Evolutionary conservation across 805 yeast species (phyloP), one percentile per base, ranked within the genome.

Genomic region (Wickerhamiella vanderwaltii): DNA sequence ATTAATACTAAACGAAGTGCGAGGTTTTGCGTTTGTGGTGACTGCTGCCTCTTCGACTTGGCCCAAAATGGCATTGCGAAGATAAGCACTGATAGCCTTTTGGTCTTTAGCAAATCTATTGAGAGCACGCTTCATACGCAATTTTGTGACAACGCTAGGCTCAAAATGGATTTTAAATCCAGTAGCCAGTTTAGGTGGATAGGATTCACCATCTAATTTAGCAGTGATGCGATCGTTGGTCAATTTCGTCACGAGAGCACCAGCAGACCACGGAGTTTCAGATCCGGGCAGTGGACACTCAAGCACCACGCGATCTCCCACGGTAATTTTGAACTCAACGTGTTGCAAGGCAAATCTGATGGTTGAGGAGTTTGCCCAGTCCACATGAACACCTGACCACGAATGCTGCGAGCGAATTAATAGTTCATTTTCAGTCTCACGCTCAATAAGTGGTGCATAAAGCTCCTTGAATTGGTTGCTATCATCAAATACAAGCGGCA

Each of bases 61-160:
- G 13, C 96, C 96, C 44, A 87, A 65, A 33, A 87, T 66, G 50
- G 75, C 77, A 51, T 81, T 83, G 58, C 83, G 84, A 19, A 87
- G 64, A 53, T 73, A 79, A 2, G 79, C 79, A 16, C 85, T 75
- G 2, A 83, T 79, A 3, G 86, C 75, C 50, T 73, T 68, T 39
- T 76, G 70, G 40, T 76, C 71, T 6, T 74, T 63, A 3, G 95
- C 95, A 63, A 87, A 83, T 5, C 55, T 54, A 44, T 67, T 72
- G 61, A 87, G 62, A 0, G 95, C 91, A 16, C 64, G 62, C 62
- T 83, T 94, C 91, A 84, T 83, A 53, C 96, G 71, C 30, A 73
- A 77, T 55, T 78, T 86, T 1, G 94, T 67, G 2, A 78, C 75
- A 12, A 88, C 91, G 50, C 81, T 81, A 95, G 95, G 87, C 40